phyloP scores from a whole-genome alignment of 148 eudicot species.

The Dianthus caryophyllus region DNA sequence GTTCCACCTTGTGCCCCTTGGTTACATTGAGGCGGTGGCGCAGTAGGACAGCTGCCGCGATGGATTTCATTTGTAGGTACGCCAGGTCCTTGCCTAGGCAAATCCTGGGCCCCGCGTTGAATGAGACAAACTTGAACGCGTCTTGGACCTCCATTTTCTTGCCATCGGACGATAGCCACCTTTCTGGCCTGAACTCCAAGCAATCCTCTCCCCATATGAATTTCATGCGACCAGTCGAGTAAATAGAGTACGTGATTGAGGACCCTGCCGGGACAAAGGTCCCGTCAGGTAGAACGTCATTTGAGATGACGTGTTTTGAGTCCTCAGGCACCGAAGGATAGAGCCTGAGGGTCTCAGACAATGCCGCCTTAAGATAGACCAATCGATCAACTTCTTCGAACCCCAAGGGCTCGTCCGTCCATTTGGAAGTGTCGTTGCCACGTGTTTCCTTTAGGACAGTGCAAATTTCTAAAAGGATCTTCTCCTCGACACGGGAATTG shows the following conservation, averaged over 20 bases:
- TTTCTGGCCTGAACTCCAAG: conserved; percentile 65
- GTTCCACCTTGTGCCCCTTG: conserved; percentile 73
- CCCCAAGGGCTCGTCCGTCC: conserved; percentile 61
- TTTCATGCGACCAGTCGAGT: conserved; percentile 75
- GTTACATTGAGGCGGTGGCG: conserved; percentile 65
- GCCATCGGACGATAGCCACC: conserved; percentile 67
- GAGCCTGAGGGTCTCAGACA: conserved; percentile 76
- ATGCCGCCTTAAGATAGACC: conserved; percentile 65
- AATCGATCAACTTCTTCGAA: conserved; percentile 80
- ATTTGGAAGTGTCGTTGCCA: conserved; percentile 45
- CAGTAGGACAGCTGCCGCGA: conserved; percentile 64
- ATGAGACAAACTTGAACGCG: conserved; percentile 62
- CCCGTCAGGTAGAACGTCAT: conserved; percentile 75
- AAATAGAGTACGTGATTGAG: conserved; percentile 71
- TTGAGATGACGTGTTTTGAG: conserved; percentile 60
- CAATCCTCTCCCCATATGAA: conserved; percentile 84
- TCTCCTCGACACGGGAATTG: conserved; percentile 56
- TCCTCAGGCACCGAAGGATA: conserved; percentile 91
- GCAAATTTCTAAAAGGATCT: conserved; percentile 55
- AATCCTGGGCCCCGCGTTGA: conserved; percentile 87
- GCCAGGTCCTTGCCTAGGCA: conserved; percentile 85
- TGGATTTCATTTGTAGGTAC: conserved; percentile 84
- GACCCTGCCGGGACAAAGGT: conserved; percentile 82
- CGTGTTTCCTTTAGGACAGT: conserved; percentile 66
- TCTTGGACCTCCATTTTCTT: conserved; percentile 43